These are phyloP conservation scores for Apiotrichum veenhuisii DNA, from an alignment of 1,284 basidiomycete genomes.

Conservation along the genomic window DNA sequence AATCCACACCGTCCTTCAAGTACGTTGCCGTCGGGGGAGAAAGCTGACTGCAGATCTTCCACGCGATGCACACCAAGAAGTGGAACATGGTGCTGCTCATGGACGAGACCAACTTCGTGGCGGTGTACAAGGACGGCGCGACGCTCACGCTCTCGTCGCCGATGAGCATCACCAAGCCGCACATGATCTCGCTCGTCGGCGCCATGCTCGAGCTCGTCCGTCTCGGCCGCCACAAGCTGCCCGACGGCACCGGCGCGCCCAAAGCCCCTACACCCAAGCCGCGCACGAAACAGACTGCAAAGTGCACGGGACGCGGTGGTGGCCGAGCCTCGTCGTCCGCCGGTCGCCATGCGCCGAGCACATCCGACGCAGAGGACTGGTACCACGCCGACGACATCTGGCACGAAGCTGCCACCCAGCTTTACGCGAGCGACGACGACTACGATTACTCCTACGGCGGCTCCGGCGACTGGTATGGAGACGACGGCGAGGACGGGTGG, in stretches of 20 bases:
- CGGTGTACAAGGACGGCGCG: neutral
- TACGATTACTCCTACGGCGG: neutral
- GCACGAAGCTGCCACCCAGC: too few relatives aligned
- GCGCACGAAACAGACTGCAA: too few relatives aligned
- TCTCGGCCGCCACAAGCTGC: neutral
- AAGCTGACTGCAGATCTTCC: neutral
- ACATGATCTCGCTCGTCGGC: neutral
- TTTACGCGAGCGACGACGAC: neutral
- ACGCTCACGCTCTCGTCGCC: neutral
- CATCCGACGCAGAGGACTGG: too few relatives aligned
- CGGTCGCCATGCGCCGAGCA: too few relatives aligned
- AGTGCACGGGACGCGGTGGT: too few relatives aligned
- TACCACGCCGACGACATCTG: too few relatives aligned
- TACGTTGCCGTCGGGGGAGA: neutral
- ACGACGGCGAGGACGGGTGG: neutral
- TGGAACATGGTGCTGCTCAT: neutral
- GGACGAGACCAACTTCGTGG: neutral
- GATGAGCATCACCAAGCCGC: neutral
- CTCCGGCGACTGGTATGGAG: neutral
- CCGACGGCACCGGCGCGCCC: neutral
- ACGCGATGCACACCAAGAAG: neutral
- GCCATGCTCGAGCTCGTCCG: neutral
- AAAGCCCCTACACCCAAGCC: too few relatives aligned
- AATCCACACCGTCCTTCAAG: neutral
- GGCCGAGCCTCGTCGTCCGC: too few relatives aligned